Evolutionary conservation across 2,329 filamentous ascomycete species (phyloP).

Genomic region (Aspergillus amoenus): DNA sequence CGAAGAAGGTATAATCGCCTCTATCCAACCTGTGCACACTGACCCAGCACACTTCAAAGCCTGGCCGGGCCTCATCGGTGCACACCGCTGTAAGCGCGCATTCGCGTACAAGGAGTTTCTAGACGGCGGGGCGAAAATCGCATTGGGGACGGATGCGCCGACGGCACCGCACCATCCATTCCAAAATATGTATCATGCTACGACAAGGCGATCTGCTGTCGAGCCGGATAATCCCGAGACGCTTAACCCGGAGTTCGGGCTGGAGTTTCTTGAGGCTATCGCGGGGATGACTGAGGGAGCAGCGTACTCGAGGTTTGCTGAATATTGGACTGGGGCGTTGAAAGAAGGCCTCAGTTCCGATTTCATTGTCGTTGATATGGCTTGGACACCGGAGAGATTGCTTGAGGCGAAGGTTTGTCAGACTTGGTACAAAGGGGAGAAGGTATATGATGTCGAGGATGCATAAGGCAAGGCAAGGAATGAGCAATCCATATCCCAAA

Average conservation of each 20-base stretch:
- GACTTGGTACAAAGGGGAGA: slow-evolving; percentile 45
- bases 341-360: slow-evolving; percentile 42
- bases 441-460: slow-evolving; percentile 22
- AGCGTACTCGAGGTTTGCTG: slow-evolving; percentile 48
- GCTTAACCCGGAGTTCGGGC: slow-evolving; percentile 44
- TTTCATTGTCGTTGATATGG: slow-evolving; percentile 46
- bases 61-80: slow-evolving; percentile 47
- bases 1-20: slow-evolving; percentile 44
- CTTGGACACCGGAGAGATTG: slow-evolving; percentile 39
- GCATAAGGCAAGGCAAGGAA: background rate
- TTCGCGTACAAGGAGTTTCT: slow-evolving; percentile 53
- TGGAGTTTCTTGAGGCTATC: slow-evolving; percentile 44
- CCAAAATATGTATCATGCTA: slow-evolving; percentile 50
- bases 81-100: slow-evolving; percentile 44
- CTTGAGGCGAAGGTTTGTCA: slow-evolving; percentile 40
- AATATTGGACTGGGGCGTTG: slow-evolving; percentile 39
- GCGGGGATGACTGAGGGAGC: slow-evolving; percentile 45
- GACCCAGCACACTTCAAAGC: slow-evolving; percentile 48
- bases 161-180: slow-evolving; percentile 48
- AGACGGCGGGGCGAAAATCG: slow-evolving; percentile 43
- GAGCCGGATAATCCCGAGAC: slow-evolving; percentile 34
- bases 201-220: slow-evolving; percentile 46
- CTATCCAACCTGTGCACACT: slow-evolving; percentile 39
- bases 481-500: background rate
- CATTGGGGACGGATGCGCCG: slow-evolving; percentile 50